Percentiles rank a stretch among this genome's conserved stretches.
Evolutionary conservation across 2,329 filamentous ascomycete genomes (phyloP).

Genomic region (Didymella pomorum): DNA sequence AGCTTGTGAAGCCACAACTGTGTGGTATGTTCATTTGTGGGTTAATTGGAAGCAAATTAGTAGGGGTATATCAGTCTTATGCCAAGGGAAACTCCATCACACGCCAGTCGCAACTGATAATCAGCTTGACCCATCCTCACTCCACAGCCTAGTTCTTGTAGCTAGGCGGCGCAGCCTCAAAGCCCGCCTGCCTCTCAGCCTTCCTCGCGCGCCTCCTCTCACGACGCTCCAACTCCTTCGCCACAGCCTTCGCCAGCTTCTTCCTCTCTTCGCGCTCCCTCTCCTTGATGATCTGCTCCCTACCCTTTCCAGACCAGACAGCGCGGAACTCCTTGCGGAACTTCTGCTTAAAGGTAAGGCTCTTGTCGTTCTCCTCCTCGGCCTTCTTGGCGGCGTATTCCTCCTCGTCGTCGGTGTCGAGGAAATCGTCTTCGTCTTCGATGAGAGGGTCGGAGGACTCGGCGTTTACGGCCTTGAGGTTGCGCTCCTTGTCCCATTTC

Average conservation of each 20-base stretch:
- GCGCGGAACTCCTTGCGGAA: slow-evolving; percentile 43
- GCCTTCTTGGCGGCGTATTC: slow-evolving; percentile 40
- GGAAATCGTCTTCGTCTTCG: slow-evolving; percentile 37
- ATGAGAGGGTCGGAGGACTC: slow-evolving; percentile 31
- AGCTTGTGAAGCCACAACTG: slow-evolving; percentile 25
- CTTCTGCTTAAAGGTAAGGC: slow-evolving; percentile 41
- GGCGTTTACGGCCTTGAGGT: slow-evolving; percentile 32
- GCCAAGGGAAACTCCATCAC: slow-evolving; percentile 13
- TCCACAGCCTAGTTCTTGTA: slow-evolving; percentile 30
- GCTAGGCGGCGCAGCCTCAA: slow-evolving; percentile 31
- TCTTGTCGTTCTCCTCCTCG: slow-evolving; percentile 39
- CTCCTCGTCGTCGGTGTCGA: slow-evolving; percentile 44
- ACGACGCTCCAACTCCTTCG: slow-evolving; percentile 38
- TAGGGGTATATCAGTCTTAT: slow-evolving; percentile 22
- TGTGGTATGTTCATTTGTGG: neutral
- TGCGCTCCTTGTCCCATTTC: slow-evolving; percentile 42
- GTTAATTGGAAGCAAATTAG: neutral
- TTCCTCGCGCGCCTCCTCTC: slow-evolving; percentile 37
- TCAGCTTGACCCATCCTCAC: neutral
- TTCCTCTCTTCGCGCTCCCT: slow-evolving; percentile 43
- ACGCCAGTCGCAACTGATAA: slow-evolving; percentile 2
- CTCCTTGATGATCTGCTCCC: slow-evolving; percentile 36
- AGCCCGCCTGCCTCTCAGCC: slow-evolving; percentile 28
- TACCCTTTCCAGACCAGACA: slow-evolving; percentile 42
- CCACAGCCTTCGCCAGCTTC: slow-evolving; percentile 44